These are phyloP conservation scores for Lasiosphaeria ovina DNA, from an alignment of 495 filamentous ascomycete genomes.

Conservation along the genomic window DNA sequence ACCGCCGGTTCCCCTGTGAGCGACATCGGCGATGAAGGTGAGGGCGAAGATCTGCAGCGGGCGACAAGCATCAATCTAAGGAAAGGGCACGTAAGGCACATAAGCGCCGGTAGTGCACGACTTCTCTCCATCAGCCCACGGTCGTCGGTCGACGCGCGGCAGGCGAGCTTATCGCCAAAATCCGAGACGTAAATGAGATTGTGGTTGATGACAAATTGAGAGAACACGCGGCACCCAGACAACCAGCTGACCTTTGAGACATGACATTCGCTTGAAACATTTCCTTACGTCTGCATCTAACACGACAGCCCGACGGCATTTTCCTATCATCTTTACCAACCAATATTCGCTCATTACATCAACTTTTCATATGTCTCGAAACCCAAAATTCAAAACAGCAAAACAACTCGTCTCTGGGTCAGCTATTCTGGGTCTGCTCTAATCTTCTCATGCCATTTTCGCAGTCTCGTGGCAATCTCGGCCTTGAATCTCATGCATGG, in stretches of 20 bases:
- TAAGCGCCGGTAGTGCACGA: conserved; percentile 72
- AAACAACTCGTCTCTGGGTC: conserved; percentile 11
- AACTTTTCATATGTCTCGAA: conserved; percentile 14
- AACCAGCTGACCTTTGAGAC: conserved; percentile 17
- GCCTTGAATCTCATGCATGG: too few relatives aligned
- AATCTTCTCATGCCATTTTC: neutral
- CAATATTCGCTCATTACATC: conserved; percentile 26
- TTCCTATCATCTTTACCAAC: conserved; percentile 20
- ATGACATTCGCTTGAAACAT: conserved; percentile 20
- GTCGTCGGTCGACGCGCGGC: conserved; percentile 41
- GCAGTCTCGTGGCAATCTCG: too few relatives aligned
- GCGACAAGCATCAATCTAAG: conserved; percentile 65
- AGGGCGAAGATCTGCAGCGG: conserved; percentile 51
- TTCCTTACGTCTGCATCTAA: conserved; percentile 16
- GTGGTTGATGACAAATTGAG: neutral
- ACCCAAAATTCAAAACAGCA: conserved; percentile 10
- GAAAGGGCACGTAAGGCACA: conserved; percentile 62
- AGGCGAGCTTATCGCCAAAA: conserved; percentile 21
- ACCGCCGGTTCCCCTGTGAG: neutral
- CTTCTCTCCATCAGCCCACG: conserved; percentile 61
- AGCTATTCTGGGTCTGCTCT: conserved; percentile 4
- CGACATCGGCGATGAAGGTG: conserved; percentile 45
- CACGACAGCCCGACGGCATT: conserved; percentile 19
- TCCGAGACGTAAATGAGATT: conserved; percentile 7
- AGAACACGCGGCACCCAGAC: neutral